Conservation (phyloP, 1,139 yeast species). For the Schizosaccharomyces versatilis region DNA sequence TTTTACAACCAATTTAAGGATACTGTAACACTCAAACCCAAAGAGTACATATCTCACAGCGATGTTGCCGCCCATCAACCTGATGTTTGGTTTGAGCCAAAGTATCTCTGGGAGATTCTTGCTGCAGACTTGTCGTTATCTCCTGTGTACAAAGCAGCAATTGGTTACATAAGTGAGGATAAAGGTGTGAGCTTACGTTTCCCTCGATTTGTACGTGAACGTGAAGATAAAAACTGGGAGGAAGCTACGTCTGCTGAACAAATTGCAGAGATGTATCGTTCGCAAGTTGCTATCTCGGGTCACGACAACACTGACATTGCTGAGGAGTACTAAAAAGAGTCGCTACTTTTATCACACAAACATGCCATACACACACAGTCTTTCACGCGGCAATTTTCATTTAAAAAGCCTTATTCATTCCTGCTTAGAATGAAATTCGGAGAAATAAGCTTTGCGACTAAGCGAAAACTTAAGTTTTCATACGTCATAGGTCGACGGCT, state of each 20-base stretch:
- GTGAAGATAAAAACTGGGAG: slow-evolving; percentile 73
- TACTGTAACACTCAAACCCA: slow-evolving; percentile 46
- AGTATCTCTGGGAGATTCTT: slow-evolving; percentile 63
- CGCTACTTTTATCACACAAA: neutral
- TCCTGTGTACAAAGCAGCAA: slow-evolving; percentile 71
- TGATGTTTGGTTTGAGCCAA: slow-evolving; percentile 70
- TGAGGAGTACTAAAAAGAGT: neutral
- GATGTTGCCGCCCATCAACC: slow-evolving; percentile 26
- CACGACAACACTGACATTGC: slow-evolving; percentile 1
- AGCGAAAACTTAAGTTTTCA: too few relatives aligned
- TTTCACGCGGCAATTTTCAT: too few relatives aligned
- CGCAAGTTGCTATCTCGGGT: neutral
- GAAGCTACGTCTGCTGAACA: slow-evolving; percentile 82
- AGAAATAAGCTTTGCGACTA: too few relatives aligned
- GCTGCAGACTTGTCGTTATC: slow-evolving; percentile 85
- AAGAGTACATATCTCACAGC: slow-evolving; percentile 50
- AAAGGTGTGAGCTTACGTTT: slow-evolving; percentile 79
- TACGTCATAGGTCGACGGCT: too few relatives aligned
- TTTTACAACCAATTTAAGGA: slow-evolving; percentile 42
- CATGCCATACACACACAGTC: too few relatives aligned
- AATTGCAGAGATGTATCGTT: slow-evolving; percentile 55
- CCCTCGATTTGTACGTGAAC: slow-evolving; percentile 62
- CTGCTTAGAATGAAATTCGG: too few relatives aligned
- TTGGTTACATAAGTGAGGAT: slow-evolving; percentile 30
- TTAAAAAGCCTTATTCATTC: too few relatives aligned